phyloP scores from a whole-genome alignment of 2,329 filamentous ascomycete genomes.

The Cercospora brassicicola region DNA sequence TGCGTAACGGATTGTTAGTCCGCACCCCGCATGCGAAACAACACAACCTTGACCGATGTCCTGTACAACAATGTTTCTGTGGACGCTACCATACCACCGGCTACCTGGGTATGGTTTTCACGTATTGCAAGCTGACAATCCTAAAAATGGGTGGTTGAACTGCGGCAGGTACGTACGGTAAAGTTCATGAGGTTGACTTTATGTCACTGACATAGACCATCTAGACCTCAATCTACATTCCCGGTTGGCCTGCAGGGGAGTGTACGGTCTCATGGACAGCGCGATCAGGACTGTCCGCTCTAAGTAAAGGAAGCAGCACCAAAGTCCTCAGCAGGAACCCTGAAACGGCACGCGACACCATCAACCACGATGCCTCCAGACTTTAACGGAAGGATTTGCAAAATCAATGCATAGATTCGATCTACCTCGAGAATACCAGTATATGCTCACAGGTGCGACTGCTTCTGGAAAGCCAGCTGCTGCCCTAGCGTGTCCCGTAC shows the following conservation, averaged over 20 bases:
- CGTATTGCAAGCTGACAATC: background rate
- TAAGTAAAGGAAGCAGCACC: background rate
- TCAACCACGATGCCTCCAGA: background rate
- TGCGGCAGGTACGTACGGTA: background rate
- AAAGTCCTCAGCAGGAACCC: background rate
- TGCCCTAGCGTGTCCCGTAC: slow-evolving; percentile 5
- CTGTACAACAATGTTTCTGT: background rate
- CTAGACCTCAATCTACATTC: background rate
- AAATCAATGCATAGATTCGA: background rate
- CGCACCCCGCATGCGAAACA: background rate
- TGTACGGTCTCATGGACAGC: background rate
- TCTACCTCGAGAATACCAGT: background rate
- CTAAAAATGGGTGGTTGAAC: background rate
- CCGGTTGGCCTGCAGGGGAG: background rate
- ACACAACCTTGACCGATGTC: background rate
- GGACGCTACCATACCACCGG: background rate
- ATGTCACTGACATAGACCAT: background rate
- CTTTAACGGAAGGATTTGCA: background rate
- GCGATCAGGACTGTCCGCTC: no score
- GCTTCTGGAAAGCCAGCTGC: slow-evolving; percentile 8
- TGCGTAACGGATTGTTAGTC: background rate
- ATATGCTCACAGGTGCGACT: slow-evolving; percentile 1
- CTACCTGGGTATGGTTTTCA: background rate
- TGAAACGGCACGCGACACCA: background rate
- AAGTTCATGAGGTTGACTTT: background rate